Evolutionary conservation across 176 grass and related monocot genomes (phyloP), one percentile per base, ranked within the genome.

Genomic region (Cenchrus purpureus): DNA sequence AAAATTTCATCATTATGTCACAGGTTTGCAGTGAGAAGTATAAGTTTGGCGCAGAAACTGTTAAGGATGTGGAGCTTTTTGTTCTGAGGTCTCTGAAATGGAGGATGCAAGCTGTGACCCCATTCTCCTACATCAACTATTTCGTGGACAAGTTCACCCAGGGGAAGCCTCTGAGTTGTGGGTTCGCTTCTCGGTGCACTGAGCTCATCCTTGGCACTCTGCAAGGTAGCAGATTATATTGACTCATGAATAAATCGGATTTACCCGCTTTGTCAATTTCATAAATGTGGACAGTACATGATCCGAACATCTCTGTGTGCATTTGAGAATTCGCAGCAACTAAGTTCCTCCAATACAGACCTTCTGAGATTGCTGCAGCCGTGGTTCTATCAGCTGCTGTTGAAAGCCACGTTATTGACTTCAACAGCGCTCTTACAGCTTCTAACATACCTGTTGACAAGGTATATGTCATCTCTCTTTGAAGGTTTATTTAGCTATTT

Each of bases 341-440:
- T 25, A 81, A 87, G 83, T 93, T 98, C 83, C 79, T 98, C 50
- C 71, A 83, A 14, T 98, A 93, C 80, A 92, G 76, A 68, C 92
- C 95, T 48, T 98, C 93, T 28, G 95, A 95, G 87, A 82, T 93
- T 46, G 89, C 93, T 15, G 89, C 95, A 49, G 95, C 93, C 16
- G 80, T 84, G 34, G 83, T 84, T 49, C 77, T 95, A 31, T 82
- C 71, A 20, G 87, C 59, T 11, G 69, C 80, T 76, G 72, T 43
- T 71, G 91, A 92, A 61, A 73, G 29, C 43, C 56, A 67, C 44
- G 78, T 53, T 54, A 40, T 89, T 59, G 85, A 85, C 43, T 79
- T 83, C 4, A 55, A 67, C 57, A 66, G 81, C 49, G 76, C 64
- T 84, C 70, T 94, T 48, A 14, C 29, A 73, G 69, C 69, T 83